Percentiles rank a stretch among this genome's conserved stretches.
Evolutionary conservation across 805 yeast species (phyloP).

Genomic region (Cephaloascus albidus): DNA sequence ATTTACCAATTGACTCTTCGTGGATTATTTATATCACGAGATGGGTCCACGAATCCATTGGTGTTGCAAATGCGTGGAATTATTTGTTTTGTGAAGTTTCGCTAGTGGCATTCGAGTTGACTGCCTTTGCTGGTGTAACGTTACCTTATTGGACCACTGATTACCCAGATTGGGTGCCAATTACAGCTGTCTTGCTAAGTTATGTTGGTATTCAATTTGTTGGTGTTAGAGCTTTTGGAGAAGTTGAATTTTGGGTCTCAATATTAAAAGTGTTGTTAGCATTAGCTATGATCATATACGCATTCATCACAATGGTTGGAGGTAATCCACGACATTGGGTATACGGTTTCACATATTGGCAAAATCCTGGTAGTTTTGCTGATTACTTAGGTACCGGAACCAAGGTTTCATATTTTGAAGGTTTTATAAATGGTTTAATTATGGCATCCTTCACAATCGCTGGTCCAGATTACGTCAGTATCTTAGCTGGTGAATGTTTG

Average conservation of each 20-base stretch:
- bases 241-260: constrained; percentile 14
- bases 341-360: constrained; percentile 17
- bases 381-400: constrained; percentile 9
- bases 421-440: constrained; percentile 10
- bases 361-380: constrained; percentile 15
- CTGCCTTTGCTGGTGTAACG: constrained; percentile 20
- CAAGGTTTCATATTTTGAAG: constrained; percentile 8
- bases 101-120: constrained; percentile 22
- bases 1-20: constrained; percentile 18
- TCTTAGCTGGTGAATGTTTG: constrained; percentile 14
- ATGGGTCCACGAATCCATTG: constrained; percentile 26
- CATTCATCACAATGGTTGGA: constrained; percentile 18
- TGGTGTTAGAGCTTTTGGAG: constrained; percentile 11
- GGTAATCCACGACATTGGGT: constrained; percentile 17
- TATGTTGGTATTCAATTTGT: constrained; percentile 10
- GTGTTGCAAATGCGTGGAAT: constrained; percentile 21
- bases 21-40: constrained; percentile 22
- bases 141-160: constrained; percentile 23
- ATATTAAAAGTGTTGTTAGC: constrained; percentile 12
- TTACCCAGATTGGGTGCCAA: constrained; percentile 29
- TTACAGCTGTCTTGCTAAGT: constrained; percentile 3
- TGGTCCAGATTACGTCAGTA: constrained; percentile 11
- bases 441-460: constrained; percentile 11
- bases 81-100: constrained; percentile 21
- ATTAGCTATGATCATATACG: constrained; percentile 15